phyloP scores from a whole-genome alignment of 176 grass and related monocot genomes.

The maize (Zea mays) region Zm-B73-REFERENCE-NAM-5.0 NC_050097.1:209566501-209567000 shows the following conservation, averaged over 20 bases:
- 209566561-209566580: slow-evolving; percentile 60
- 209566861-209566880: slow-evolving; percentile 73
- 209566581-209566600: slow-evolving; percentile 11
- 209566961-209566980: background rate
- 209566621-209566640: slow-evolving; percentile 6
- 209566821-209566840: slow-evolving; percentile 85
- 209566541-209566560: slow-evolving; percentile 96
- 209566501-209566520: slow-evolving; percentile 91
- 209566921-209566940: background rate
- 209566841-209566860: slow-evolving; percentile 55
- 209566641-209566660: slow-evolving; percentile 76
- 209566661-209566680: slow-evolving; percentile 95
- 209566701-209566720: slow-evolving; percentile 94
- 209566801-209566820: slow-evolving; percentile 64
- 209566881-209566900: slow-evolving; percentile 87
- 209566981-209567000: background rate
- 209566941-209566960: no score
- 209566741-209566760: slow-evolving; percentile 79
- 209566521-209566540: slow-evolving; percentile 97
- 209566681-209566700: slow-evolving; percentile 94
- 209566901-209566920: background rate
- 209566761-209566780: slow-evolving; percentile 85
- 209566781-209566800: slow-evolving; percentile 73
- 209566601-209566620: background rate
- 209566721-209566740: slow-evolving; percentile 80